Percentiles rank a stretch among this genome's conserved stretches.
These are phyloP conservation scores for Cephalotrichum gorgonifer DNA, from an alignment of 2,329 filamentous ascomycete species.

Conservation along the genomic window DNA sequence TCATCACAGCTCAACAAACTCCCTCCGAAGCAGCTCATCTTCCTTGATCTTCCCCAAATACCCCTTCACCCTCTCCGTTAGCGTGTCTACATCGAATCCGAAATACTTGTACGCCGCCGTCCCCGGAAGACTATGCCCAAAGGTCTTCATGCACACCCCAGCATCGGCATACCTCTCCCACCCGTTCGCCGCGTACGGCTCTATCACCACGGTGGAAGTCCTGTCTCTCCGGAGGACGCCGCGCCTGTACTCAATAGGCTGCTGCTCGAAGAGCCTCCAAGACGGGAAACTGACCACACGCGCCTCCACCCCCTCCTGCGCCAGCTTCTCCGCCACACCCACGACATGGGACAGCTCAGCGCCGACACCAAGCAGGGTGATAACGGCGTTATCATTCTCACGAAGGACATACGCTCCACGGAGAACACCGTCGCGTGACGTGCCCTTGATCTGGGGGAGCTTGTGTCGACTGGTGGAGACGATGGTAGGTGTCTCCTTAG, in stretches of 20 bases:
- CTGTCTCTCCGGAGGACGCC: slow-evolving; percentile 57
- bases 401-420: slow-evolving; percentile 93
- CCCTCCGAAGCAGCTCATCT: slow-evolving; percentile 4
- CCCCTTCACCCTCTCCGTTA: background rate
- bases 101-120: slow-evolving; percentile 45
- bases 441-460: slow-evolving; percentile 92
- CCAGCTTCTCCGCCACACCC: slow-evolving; percentile 83
- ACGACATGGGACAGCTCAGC: slow-evolving; percentile 92
- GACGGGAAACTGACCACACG: slow-evolving; percentile 94
- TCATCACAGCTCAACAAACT: slow-evolving; percentile 7
- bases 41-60: slow-evolving; percentile 3
- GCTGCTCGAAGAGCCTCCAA: slow-evolving; percentile 91
- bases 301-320: slow-evolving; percentile 76
- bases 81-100: slow-evolving; percentile 31
- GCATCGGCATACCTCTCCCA: slow-evolving; percentile 54
- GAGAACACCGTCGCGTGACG: slow-evolving; percentile 74
- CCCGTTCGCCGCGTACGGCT: slow-evolving; percentile 46
- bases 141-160: slow-evolving; percentile 39
- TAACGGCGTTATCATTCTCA: slow-evolving; percentile 70
- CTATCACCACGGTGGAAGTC: slow-evolving; percentile 44
- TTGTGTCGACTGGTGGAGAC: slow-evolving; percentile 95
- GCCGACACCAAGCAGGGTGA: slow-evolving; percentile 89
- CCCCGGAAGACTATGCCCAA: slow-evolving; percentile 45
- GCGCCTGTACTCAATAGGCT: slow-evolving; percentile 90
- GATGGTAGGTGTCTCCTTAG: slow-evolving; percentile 84